Conservation (phyloP, 2,329 filamentous ascomycete genomes). For the Graphilbum fragrans region DNA sequence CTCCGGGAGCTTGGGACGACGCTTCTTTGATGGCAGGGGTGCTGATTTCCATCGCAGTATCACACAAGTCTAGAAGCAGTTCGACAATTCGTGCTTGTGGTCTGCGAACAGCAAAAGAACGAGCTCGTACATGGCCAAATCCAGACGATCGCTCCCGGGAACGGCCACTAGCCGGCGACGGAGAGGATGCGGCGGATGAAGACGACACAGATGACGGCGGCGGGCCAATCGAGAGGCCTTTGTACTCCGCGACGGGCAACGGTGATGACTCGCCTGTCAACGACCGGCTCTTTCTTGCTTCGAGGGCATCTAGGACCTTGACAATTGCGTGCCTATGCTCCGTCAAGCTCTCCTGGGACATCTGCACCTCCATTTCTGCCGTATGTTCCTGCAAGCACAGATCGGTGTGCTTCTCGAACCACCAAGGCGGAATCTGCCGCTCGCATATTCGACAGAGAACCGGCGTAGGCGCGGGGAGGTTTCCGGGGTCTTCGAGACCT, state of each 20-base stretch:
- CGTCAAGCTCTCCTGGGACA: conserved; percentile 81
- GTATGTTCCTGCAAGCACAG: conserved; percentile 90
- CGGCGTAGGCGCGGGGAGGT: conserved; percentile 68
- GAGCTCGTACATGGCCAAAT: conserved; percentile 65
- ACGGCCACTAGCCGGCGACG: conserved; percentile 58
- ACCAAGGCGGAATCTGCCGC: conserved; percentile 94
- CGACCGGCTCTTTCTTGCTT: conserved; percentile 60
- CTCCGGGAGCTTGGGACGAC: conserved; percentile 52
- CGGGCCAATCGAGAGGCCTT: conserved; percentile 73
- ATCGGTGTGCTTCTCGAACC: conserved; percentile 99
- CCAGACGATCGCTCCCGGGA: conserved; percentile 60
- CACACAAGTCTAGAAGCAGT: conserved; percentile 84
- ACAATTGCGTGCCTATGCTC: conserved; percentile 94
- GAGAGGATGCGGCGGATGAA: conserved; percentile 37
- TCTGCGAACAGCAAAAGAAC: conserved; percentile 83
- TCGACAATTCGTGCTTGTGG: conserved; percentile 91
- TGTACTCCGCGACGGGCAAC: conserved; percentile 64
- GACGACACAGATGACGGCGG: conserved; percentile 48
- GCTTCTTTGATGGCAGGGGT: conserved; percentile 86
- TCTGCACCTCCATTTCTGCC: conserved; percentile 95
- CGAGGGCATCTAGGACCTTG: conserved; percentile 83
- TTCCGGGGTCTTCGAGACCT: conserved; percentile 60
- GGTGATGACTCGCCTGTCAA: conserved; percentile 38
- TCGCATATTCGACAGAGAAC: conserved; percentile 96
- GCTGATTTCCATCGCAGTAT: conserved; percentile 90